Evolutionary conservation across 1,284 basidiomycete species (phyloP), one percentile per base, ranked within the genome.

Genomic region (Pascua guehoae): DNA sequence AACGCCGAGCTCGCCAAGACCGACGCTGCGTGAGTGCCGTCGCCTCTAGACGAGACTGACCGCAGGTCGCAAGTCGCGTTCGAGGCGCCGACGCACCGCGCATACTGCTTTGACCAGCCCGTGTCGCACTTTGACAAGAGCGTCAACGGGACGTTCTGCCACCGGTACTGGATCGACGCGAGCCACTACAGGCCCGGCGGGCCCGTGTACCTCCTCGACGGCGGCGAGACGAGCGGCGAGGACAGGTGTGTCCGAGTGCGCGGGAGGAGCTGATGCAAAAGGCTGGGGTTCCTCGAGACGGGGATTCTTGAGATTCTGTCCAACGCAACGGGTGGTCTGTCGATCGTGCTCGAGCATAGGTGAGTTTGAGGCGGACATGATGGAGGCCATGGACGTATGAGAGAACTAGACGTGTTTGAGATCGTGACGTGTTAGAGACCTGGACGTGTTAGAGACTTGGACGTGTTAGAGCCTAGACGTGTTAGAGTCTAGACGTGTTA

Each of bases 311-410:
- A 91, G 52, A 91, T 94, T 58, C 81, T 97, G 46, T 81, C 90
- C 1, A 85, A 84, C 54, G 89, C 86, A 12, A 95, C 90, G 0
- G 84, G 86, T 17, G 95, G 95, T 5, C 75, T 83, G 8, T 87
- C 88, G n/a, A 83, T 98, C 47, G 85, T 97, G 10, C 81, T 98
- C 37, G 95, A 98, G 72, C 93, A 95, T 73, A 82, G 92, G 62
- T 91, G 87, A 56, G 66, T 38, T 40, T 8, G n/a, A 3, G 5
- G 2, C 10, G 24, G 24, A 32, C 24, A 7, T 32, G 24, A 4
- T 32, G 7, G 24, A 12, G 8, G 42, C 16, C n/a, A 12, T n/a
- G 53, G 46, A 48, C 16, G 44, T 15, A 14, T 9, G 14, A 49
- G 43, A 37, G 36, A 55, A 32, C 10, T 41, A 15, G 24, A 17